Percentiles rank a stretch among this genome's conserved stretches.
These are phyloP conservation scores for Coemansia sp. DNA, from an alignment of 192 early-diverging fungal genomes.

Conservation along the genomic window DNA sequence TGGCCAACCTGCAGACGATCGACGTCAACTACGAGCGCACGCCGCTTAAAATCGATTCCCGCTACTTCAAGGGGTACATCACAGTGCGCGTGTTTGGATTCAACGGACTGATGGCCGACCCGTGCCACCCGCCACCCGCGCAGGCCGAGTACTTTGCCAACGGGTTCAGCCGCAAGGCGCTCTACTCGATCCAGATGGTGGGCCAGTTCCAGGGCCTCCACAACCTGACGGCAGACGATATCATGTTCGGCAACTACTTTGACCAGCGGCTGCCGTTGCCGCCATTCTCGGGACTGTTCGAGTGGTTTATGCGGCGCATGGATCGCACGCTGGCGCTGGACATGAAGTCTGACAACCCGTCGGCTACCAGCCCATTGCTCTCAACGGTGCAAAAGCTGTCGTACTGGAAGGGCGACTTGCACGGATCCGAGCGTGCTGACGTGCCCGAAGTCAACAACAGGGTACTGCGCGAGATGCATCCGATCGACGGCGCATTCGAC, in stretches of 20 bases:
- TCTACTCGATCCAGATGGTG: conserved; percentile 57
- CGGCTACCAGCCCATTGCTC: conserved; percentile 52
- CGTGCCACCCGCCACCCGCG: conserved; percentile 52
- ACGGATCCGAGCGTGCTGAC: conserved; percentile 26
- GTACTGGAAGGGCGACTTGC: conserved; percentile 51
- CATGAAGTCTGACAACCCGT: conserved; percentile 57
- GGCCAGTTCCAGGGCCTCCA: conserved; percentile 43
- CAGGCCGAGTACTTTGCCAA: conserved; percentile 53
- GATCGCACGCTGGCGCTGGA: conserved; percentile 54
- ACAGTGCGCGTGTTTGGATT: conserved; percentile 54
- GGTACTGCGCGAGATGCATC: conserved; percentile 52
- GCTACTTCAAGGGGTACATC: conserved; percentile 53
- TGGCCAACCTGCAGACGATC: conserved; percentile 40
- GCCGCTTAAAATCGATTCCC: conserved; percentile 47
- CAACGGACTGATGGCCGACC: conserved; percentile 54
- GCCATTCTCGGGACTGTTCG: conserved; percentile 54
- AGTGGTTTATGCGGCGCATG: conserved; percentile 60
- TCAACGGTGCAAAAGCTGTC: conserved; percentile 55
- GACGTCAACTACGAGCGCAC: conserved; percentile 58
- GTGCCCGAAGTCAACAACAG: conserved; percentile 56
- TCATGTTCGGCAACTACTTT: conserved; percentile 60
- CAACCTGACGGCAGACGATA: conserved; percentile 49
- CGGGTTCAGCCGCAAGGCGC: conserved; percentile 55
- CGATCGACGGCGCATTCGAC: conserved; percentile 54
- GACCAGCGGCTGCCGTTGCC: conserved; percentile 53